A percentile compares a stretch with the other conserved stretches of the same genome.
These are phyloP conservation scores for Anthoceros angustus DNA, from an alignment of 225 moss, liverwort and hornwort species.

Conservation along the genomic window DNA sequence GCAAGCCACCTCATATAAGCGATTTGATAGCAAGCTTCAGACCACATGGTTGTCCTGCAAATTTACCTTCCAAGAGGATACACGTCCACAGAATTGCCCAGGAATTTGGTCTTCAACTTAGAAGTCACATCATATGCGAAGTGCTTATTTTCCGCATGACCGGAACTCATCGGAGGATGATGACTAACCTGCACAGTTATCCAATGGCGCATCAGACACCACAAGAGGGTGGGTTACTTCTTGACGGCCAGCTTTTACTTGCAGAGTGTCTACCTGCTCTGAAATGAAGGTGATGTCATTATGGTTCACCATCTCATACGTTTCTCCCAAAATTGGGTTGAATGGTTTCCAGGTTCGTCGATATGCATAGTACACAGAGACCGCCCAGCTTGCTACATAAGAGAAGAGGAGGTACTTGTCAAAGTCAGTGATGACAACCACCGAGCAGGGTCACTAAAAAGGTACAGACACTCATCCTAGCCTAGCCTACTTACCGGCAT, in stretches of 20 bases:
- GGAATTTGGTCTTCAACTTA: constrained; percentile 80
- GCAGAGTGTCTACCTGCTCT: constrained; percentile 44
- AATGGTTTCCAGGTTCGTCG: constrained; percentile 88
- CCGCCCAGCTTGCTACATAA: constrained; percentile 51
- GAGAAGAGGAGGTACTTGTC: not conserved
- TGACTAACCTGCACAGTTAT: constrained; percentile 47
- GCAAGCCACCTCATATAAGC: not conserved
- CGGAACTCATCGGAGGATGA: constrained; percentile 82
- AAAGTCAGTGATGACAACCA: not conserved
- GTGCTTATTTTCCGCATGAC: constrained; percentile 78
- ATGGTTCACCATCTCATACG: constrained; percentile 87
- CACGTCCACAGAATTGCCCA: constrained; percentile 77
- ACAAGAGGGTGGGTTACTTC: not conserved
- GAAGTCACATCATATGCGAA: constrained; percentile 75
- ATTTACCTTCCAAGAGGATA: constrained; percentile 80
- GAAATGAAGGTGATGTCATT: constrained; percentile 64
- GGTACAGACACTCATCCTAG: not conserved
- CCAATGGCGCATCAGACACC: not conserved
- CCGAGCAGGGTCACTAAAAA: not conserved
- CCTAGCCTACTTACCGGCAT: constrained; percentile 30
- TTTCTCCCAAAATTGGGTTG: constrained; percentile 95
- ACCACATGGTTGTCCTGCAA: not conserved
- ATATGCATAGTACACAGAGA: constrained; percentile 78
- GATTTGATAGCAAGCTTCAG: not conserved
- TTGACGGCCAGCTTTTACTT: not conserved